phyloP scores from a whole-genome alignment of 2,329 filamentous ascomycete species.

The Leptographium procerum region DNA sequence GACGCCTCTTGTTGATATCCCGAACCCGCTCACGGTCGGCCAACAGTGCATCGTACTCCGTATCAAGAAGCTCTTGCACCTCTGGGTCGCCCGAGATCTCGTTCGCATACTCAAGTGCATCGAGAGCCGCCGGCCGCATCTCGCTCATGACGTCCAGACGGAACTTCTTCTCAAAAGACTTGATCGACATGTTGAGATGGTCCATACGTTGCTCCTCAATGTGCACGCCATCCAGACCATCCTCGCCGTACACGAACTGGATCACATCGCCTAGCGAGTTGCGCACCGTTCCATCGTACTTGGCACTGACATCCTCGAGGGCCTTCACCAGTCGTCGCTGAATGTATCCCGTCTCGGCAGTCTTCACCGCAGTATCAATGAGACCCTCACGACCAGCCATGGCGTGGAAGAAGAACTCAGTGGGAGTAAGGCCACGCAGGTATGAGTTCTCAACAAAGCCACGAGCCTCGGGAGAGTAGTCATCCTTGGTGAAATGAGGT shows the following conservation, averaged over 20 bases:
- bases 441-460: constrained; percentile 99
- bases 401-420: constrained; percentile 99
- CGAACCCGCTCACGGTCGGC: constrained; percentile 69
- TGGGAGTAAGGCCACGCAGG: constrained; percentile 83
- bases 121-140: constrained; percentile 43
- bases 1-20: constrained; percentile 41
- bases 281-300: constrained; percentile 93
- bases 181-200: constrained; percentile 68
- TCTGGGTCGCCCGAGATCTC: constrained; percentile 81
- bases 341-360: constrained; percentile 97
- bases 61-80: constrained; percentile 75
- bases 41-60: constrained; percentile 71
- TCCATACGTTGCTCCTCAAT: constrained; percentile 92
- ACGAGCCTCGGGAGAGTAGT: constrained; percentile 93
- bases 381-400: constrained; percentile 99
- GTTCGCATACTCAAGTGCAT: constrained; percentile 74
- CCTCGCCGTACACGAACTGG: constrained; percentile 95
- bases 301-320: constrained; percentile 91
- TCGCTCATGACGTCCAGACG: constrained; percentile 76
- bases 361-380: constrained; percentile 99
- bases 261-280: constrained; percentile 95
- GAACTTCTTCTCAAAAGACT: constrained; percentile 70
- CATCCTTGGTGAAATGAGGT: constrained; percentile 97
- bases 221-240: constrained; percentile 83
- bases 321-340: constrained; percentile 97